Evolutionary conservation across 345 rosid genomes (phyloP).

Genomic region (Boechera divaricarpa): DNA sequence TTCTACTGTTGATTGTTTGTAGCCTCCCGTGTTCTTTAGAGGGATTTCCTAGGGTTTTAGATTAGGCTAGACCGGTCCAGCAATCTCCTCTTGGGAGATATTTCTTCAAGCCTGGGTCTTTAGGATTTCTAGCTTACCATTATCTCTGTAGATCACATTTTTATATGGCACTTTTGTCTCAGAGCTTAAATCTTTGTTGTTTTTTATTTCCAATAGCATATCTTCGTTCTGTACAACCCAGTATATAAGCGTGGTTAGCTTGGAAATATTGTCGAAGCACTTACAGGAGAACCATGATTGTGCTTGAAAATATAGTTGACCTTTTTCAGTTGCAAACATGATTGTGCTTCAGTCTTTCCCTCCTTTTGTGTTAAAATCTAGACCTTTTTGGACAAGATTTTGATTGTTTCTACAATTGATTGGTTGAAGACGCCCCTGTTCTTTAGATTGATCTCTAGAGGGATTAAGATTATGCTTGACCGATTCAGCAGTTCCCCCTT

Average conservation of each 20-base stretch:
- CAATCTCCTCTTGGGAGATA: slow-evolving; percentile 5
- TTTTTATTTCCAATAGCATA: background rate
- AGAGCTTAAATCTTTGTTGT: no score
- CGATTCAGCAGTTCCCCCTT: background rate
- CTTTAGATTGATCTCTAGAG: background rate
- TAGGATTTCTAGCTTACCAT: background rate
- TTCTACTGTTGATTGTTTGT: background rate
- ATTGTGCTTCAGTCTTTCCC: background rate
- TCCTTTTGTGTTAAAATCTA: background rate
- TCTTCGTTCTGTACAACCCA: background rate
- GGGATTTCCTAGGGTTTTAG: background rate
- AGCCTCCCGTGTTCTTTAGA: background rate
- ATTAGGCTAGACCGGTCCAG: background rate
- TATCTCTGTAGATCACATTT: background rate
- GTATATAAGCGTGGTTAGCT: background rate
- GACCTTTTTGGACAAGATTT: background rate
- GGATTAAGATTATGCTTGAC: background rate
- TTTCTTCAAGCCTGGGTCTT: background rate
- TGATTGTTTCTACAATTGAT: background rate
- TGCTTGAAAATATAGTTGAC: background rate
- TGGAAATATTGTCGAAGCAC: background rate
- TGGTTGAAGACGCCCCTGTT: background rate
- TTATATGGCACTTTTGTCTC: background rate
- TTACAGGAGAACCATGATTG: background rate
- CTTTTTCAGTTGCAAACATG: background rate